These are phyloP conservation scores for Trametes maxima DNA, from an alignment of 768 basidiomycete genomes.

Conservation along the genomic window DNA sequence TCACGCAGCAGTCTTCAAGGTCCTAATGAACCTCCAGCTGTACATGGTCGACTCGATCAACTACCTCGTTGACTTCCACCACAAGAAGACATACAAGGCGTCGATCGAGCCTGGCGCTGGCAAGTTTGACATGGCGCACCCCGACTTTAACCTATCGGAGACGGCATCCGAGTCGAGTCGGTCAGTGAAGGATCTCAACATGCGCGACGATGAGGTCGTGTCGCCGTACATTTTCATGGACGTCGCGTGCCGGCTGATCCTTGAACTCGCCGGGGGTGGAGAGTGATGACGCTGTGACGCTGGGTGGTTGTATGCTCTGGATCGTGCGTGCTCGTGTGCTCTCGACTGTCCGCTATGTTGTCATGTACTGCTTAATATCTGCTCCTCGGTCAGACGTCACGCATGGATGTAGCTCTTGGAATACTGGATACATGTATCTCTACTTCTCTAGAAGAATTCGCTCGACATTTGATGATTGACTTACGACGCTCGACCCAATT, in stretches of 20 bases:
- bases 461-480: not conserved
- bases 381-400: conserved; percentile 2
- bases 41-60: conserved; percentile 96
- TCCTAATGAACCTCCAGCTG: conserved; percentile 95
- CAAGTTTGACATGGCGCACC: conserved; percentile 65
- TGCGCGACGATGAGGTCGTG: conserved; percentile 63
- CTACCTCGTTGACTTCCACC: conserved; percentile 97
- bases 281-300: conserved; percentile 26
- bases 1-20: conserved; percentile 44
- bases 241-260: conserved; percentile 88
- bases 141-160: conserved; percentile 50
- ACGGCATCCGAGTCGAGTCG: conserved; percentile 58
- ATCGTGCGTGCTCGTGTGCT: conserved; percentile 23
- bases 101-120: conserved; percentile 66
- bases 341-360: conserved; percentile 21
- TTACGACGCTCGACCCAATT: not conserved
- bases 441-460: conserved; percentile 4
- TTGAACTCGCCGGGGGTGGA: conserved; percentile 83
- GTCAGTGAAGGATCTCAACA: conserved; percentile 56
- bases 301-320: not conserved
- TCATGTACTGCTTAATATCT: conserved; percentile 23
- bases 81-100: conserved; percentile 91
- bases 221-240: conserved; percentile 97
- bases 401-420: conserved; percentile 19
- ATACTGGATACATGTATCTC: conserved; percentile 16